Conservation (phyloP, 169 alveolate genomes). For the Cryptosporidium sp. region DNA sequence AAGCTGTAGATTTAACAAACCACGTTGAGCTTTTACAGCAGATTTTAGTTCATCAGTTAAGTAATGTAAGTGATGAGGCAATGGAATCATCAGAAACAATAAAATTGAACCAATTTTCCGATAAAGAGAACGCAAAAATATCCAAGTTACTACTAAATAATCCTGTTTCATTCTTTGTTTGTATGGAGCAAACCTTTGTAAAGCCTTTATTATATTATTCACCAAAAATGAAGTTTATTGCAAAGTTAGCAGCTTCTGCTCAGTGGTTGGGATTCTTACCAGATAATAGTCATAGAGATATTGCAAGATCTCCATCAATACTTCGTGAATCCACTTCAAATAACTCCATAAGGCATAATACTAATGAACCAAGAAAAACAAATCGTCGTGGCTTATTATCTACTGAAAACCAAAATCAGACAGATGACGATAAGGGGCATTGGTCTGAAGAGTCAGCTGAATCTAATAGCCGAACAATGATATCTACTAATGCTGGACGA, state of each 20-base stretch:
- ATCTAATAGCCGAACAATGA: conserved; percentile 62
- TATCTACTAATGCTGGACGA: conserved; percentile 27
- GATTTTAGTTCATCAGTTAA: conserved; percentile 54
- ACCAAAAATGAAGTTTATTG: conserved; percentile 62
- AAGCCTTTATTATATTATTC: conserved; percentile 51
- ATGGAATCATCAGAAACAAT: conserved; percentile 5
- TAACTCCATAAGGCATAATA: conserved; percentile 15
- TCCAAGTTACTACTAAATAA: conserved; percentile 15
- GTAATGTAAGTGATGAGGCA: conserved; percentile 26
- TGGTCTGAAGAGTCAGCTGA: conserved; percentile 75
- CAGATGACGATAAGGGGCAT: conserved; percentile 74
- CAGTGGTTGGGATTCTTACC: conserved; percentile 74
- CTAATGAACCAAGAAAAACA: conserved; percentile 39
- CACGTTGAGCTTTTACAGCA: conserved; percentile 58
- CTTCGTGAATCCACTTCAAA: conserved; percentile 31
- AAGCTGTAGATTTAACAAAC: conserved; percentile 61
- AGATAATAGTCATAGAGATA: conserved; percentile 63
- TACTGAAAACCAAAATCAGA: conserved; percentile 26
- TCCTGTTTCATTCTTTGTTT: conserved; percentile 73
- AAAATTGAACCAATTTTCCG: conserved; percentile 42
- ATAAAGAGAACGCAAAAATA: conserved; percentile 28
- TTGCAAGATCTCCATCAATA: conserved; percentile 72
- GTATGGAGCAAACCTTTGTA: conserved; percentile 56
- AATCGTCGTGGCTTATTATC: conserved; percentile 36
- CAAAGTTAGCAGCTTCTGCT: conserved; percentile 67